These are phyloP conservation scores for Taxillus chinensis DNA, from an alignment of 164 flowering plant genomes.

Conservation along the genomic window DNA sequence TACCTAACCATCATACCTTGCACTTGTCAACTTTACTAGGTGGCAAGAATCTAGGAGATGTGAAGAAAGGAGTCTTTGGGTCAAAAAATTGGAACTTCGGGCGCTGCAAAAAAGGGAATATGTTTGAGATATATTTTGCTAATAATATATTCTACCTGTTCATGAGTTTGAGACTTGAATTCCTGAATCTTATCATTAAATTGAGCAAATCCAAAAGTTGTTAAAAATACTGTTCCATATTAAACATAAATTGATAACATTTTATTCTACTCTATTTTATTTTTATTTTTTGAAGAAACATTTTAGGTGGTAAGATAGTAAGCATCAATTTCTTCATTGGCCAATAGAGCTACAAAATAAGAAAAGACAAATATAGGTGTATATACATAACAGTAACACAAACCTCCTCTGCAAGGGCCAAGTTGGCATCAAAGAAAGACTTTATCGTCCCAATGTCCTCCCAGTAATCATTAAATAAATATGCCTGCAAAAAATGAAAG, in stretches of 20 bases:
- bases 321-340: background rate
- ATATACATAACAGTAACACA: slow-evolving; percentile 3
- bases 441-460: slow-evolving; percentile 93
- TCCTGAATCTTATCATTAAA: too few species aligned
- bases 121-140: background rate
- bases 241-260: too few species aligned
- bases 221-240: too few species aligned
- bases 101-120: slow-evolving; percentile 35
- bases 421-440: slow-evolving; percentile 84
- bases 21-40: slow-evolving; percentile 87
- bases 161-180: too few species aligned
- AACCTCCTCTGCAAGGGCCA: slow-evolving; percentile 92
- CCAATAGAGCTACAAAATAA: background rate
- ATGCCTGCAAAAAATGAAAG: slow-evolving; percentile 46
- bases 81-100: slow-evolving; percentile 80
- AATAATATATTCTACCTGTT: too few species aligned
- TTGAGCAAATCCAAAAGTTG: too few species aligned
- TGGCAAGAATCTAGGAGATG: slow-evolving; percentile 86
- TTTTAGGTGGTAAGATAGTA: background rate
- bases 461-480: slow-evolving; percentile 91
- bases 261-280: background rate
- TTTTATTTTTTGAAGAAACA: background rate
- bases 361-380: too few species aligned
- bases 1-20: slow-evolving; percentile 43
- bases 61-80: slow-evolving; percentile 86